Evolutionary conservation across 2,329 filamentous ascomycete genomes (phyloP).

Genomic region (Fusarium lyarnte): DNA sequence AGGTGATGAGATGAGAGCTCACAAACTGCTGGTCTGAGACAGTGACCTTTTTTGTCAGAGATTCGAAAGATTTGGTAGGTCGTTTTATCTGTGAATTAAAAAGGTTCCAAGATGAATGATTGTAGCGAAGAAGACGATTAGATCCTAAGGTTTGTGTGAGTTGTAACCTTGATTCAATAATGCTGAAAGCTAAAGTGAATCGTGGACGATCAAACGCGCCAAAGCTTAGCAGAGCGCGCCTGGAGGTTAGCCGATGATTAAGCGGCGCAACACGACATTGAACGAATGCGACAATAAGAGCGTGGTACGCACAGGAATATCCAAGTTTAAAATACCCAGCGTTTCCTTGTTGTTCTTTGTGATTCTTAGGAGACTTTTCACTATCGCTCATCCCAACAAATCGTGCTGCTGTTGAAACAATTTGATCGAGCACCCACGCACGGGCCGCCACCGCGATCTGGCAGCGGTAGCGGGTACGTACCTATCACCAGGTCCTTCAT

Average conservation of each 20-base stretch:
- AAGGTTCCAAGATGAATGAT: neutral
- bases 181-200: constrained; percentile 12
- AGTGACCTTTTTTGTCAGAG: neutral
- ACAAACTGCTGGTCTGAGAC: neutral
- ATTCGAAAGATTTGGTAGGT: neutral
- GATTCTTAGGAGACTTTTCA: accelerated
- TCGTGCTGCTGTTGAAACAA: neutral
- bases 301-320: too few relatives aligned
- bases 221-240: neutral
- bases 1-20: neutral
- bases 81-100: too few relatives aligned
- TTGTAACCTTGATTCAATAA: constrained; percentile 18
- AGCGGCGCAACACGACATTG: constrained; percentile 7
- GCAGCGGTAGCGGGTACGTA: neutral
- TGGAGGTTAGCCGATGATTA: constrained; percentile 39
- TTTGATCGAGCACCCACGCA: neutral
- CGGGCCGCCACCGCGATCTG: neutral
- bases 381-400: neutral
- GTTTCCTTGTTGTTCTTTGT: neutral
- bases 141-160: constrained; percentile 1
- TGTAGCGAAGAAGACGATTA: neutral
- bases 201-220: constrained; percentile 27
- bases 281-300: neutral
- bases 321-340: neutral
- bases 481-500: neutral